Conservation (phyloP, 805 yeast species). For the Wickerhamomyces hampshirensis region DNA sequence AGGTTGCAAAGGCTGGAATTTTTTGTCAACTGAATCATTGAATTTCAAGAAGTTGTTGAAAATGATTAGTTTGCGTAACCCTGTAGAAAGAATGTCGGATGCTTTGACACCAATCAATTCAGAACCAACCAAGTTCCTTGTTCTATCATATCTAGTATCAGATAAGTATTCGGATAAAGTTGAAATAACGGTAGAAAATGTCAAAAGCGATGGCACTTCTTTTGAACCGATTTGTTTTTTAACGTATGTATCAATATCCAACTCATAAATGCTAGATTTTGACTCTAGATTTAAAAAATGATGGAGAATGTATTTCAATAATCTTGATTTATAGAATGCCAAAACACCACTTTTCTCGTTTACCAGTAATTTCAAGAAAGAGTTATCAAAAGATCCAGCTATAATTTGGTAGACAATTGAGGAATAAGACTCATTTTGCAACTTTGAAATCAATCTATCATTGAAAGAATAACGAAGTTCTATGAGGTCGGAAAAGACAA, state of each 20-base stretch:
- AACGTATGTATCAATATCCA: constrained; percentile 29
- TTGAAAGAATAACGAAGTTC: background rate
- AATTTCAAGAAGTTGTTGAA: constrained; percentile 36
- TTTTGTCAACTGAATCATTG: constrained; percentile 23
- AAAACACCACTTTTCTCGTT: constrained; percentile 3
- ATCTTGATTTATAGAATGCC: constrained; percentile 31
- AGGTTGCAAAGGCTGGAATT: constrained; percentile 48
- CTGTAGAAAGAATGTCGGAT: constrained; percentile 36
- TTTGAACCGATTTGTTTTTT: constrained; percentile 30
- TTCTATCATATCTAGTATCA: constrained; percentile 39
- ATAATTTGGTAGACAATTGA: constrained; percentile 14
- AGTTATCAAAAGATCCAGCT: constrained; percentile 14
- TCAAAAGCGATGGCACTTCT: constrained; percentile 23
- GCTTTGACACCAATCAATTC: constrained; percentile 55
- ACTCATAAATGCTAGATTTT: constrained; percentile 21
- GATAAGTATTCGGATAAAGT: constrained; percentile 32
- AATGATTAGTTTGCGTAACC: constrained; percentile 43
- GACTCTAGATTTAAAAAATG: constrained; percentile 19
- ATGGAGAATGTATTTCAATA: constrained; percentile 29
- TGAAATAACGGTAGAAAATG: constrained; percentile 29
- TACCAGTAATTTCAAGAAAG: constrained; percentile 3
- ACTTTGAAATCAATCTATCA: constrained; percentile 1
- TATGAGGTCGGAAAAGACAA: background rate
- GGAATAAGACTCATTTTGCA: constrained; percentile 20
- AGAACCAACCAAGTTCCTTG: constrained; percentile 58